Evolutionary conservation across 2,329 filamentous ascomycete species (phyloP).

Genomic region (Fusarium pseudonygamai): DNA sequence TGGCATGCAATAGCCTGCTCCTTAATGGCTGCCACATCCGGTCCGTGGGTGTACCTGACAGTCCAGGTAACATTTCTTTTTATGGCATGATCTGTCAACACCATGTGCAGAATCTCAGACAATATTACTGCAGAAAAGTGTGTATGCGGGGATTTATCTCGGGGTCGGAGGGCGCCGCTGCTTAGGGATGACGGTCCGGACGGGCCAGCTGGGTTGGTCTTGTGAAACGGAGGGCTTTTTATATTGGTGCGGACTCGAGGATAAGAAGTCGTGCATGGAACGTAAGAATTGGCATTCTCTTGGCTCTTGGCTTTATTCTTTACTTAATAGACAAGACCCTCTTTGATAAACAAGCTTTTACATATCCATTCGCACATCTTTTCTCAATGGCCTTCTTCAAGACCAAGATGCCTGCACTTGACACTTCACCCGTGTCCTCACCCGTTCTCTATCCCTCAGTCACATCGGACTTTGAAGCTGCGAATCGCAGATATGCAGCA

Average conservation of each 20-base stretch:
- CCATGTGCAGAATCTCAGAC: slow-evolving; percentile 27
- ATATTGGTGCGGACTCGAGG: neutral
- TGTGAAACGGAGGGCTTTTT: neutral
- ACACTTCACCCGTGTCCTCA: neutral
- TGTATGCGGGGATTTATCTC: slow-evolving; percentile 29
- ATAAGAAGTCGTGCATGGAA: slow-evolving; percentile 28
- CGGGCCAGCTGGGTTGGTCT: neutral
- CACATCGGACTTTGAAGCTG: slow-evolving; percentile 34
- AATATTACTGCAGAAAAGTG: slow-evolving; percentile 2
- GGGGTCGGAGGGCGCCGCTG: slow-evolving; percentile 28
- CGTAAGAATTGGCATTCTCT: slow-evolving; percentile 2
- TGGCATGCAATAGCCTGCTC: slow-evolving; percentile 21
- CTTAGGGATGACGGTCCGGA: slow-evolving; percentile 19
- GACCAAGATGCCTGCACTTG: slow-evolving; percentile 17
- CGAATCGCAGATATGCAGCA: slow-evolving; percentile 36
- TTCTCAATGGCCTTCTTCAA: neutral
- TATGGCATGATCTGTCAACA: slow-evolving; percentile 36
- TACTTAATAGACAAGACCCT: slow-evolving; percentile 1
- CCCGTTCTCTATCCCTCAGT: slow-evolving; percentile 19
- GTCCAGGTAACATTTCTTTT: neutral
- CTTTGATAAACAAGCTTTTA: neutral
- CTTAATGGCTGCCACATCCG: slow-evolving; percentile 26
- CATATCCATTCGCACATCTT: neutral
- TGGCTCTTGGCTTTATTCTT: neutral
- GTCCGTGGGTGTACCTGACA: slow-evolving; percentile 25